Base-by-base conservation (phyloP, 371 early-diverging fungal genomes). In the Mucor saturninus region DNA sequence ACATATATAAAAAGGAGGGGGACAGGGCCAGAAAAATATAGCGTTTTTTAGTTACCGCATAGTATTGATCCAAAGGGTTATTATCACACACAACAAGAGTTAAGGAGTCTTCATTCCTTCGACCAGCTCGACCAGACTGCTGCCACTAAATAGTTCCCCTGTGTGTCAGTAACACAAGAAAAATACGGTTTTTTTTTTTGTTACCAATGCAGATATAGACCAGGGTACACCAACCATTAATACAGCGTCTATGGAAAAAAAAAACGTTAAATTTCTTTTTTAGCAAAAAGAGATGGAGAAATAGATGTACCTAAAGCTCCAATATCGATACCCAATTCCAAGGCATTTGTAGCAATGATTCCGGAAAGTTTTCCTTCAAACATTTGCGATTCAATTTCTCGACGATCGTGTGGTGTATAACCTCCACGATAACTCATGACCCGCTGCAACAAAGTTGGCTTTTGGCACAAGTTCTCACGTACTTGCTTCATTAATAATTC, bases 261-360 rank as follows among this genome's bases (percentile, higher is more conserved):
- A 1, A 43, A 14, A n/a, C 6, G 35, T 35, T 35, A 35, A 35
- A 4, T 35, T 35, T 35, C 8, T 35, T 35, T 35, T 35, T 35
- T 35, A 6, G 6, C 35, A 35, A 35, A 30, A 30, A 56, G 10
- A 43, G 2, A 14, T n/a, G 15, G 4, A 21, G 13, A n/a, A 14
- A 43, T 37, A 31, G 29, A 39, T 21, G 26, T 77, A 77, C 81
- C 86, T 29, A 86, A 65, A 10, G 70, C 55, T 2, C 91, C 91
- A 53, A 91, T 84, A 68, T 91, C 89, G 5, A 91, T 79, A 11
- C 91, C 91, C 14, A 91, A 62, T 59, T 91, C 91, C 32, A 91
- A 69, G 0, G 91, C 91, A 50, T 80, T 89, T 5, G 91, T 91
- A 4, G 89, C 80, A 2, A 91, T 76, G 5, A 91, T 85, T 21